Evolutionary conservation across 1,284 basidiomycete species (phyloP).

Genomic region (Cryptococcus sp.): DNA sequence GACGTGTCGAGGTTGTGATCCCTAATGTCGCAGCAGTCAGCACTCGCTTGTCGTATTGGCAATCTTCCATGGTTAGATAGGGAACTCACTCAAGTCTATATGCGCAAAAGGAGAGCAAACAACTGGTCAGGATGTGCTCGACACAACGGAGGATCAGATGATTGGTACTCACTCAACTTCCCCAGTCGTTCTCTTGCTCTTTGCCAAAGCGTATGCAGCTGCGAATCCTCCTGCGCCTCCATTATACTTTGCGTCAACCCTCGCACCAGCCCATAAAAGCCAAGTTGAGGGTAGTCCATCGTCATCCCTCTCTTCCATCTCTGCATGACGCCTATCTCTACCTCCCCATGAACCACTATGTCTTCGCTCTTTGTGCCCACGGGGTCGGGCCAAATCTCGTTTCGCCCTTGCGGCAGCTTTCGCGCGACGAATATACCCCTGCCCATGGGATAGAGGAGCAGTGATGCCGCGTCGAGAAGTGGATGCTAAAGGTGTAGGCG

Average conservation of each 20-base stretch:
- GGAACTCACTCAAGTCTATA: neutral
- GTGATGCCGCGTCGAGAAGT: slow-evolving; percentile 22
- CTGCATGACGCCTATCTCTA: slow-evolving; percentile 3
- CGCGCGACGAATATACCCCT: slow-evolving; percentile 20
- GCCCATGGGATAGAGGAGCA: slow-evolving; percentile 29
- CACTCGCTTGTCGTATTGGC: too few relatives aligned
- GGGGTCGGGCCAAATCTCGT: slow-evolving; percentile 11
- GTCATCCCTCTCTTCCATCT: slow-evolving; percentile 14
- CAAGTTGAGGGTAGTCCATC: slow-evolving; percentile 27
- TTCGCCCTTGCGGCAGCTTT: slow-evolving; percentile 23
- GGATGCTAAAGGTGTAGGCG: slow-evolving; percentile 3
- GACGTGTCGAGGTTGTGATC: slow-evolving; percentile 51
- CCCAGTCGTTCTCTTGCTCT: slow-evolving; percentile 16
- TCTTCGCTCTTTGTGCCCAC: slow-evolving; percentile 4
- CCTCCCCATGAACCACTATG: neutral
- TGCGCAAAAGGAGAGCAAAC: neutral
- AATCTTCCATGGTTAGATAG: too few relatives aligned
- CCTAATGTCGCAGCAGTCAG: slow-evolving; percentile 1
- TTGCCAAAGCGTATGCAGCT: slow-evolving; percentile 16
- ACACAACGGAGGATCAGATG: too few relatives aligned
- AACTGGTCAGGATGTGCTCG: too few relatives aligned
- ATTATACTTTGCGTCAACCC: slow-evolving; percentile 43
- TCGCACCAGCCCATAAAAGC: slow-evolving; percentile 39
- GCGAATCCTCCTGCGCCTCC: slow-evolving; percentile 27
- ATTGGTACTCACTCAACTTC: slow-evolving; percentile 15